These are phyloP conservation scores for Kuraishia molischiana DNA, from an alignment of 805 yeast species.

Conservation along the genomic window DNA sequence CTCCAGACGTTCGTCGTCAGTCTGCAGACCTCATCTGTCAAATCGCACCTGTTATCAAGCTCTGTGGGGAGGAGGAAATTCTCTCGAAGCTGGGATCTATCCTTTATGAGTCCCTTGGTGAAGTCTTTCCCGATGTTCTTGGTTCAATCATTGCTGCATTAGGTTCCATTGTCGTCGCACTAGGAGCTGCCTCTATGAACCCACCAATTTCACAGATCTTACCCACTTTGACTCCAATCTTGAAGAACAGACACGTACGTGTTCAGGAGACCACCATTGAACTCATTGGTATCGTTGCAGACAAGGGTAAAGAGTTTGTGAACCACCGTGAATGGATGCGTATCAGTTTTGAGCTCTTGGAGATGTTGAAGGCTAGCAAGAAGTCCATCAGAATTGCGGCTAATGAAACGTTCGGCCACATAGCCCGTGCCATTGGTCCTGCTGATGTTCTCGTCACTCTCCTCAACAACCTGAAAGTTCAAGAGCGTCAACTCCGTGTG, in stretches of 20 bases:
- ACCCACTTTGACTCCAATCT: constrained; percentile 85
- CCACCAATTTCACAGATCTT: constrained; percentile 79
- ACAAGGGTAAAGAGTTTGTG: constrained; percentile 67
- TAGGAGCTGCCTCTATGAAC: constrained; percentile 51
- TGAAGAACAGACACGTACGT: constrained; percentile 80
- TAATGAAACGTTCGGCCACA: constrained; percentile 82
- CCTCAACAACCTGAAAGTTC: constrained; percentile 77
- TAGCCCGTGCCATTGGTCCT: constrained; percentile 92
- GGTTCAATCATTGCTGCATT: constrained; percentile 78
- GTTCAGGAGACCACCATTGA: constrained; percentile 80
- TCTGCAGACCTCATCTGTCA: constrained; percentile 69
- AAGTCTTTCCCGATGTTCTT: constrained; percentile 86
- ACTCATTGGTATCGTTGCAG: constrained; percentile 76
- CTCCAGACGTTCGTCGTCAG: constrained; percentile 68
- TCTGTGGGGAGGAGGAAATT: constrained; percentile 54
- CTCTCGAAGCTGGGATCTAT: constrained; percentile 64
- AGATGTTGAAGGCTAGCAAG: constrained; percentile 74
- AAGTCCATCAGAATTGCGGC: constrained; percentile 77
- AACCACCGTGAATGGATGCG: constrained; percentile 97
- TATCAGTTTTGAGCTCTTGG: constrained; percentile 82
- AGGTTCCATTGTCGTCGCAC: constrained; percentile 45
- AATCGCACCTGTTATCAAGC: constrained; percentile 55
- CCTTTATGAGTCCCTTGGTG: constrained; percentile 87
- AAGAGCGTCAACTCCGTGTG: constrained; percentile 92
- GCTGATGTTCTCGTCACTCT: constrained; percentile 84